Evolutionary conservation across 768 basidiomycete genomes (phyloP).

Genomic region (Pleurotus salmoneostramineus): DNA sequence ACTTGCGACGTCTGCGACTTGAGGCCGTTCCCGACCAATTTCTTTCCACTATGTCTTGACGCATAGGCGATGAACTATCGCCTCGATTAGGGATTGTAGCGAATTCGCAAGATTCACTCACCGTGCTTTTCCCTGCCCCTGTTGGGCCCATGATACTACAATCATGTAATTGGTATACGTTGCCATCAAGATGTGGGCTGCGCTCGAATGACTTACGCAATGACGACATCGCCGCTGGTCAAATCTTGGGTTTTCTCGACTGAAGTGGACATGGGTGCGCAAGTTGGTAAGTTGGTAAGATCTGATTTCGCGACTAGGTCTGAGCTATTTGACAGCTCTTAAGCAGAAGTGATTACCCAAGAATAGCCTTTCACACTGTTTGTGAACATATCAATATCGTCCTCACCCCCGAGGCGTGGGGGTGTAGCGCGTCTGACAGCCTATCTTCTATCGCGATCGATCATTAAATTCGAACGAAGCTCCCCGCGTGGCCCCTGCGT

Average conservation of each 20-base stretch:
- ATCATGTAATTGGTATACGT: background rate
- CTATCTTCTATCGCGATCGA: slow-evolving; percentile 2
- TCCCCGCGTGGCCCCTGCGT: background rate
- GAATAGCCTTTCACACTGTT: background rate
- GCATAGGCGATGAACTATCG: slow-evolving; percentile 11
- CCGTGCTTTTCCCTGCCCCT: slow-evolving; percentile 9
- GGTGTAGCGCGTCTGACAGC: background rate
- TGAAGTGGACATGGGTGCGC: background rate
- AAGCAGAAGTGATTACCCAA: no score
- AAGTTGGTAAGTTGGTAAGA: background rate
- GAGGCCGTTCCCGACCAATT: slow-evolving; percentile 6
- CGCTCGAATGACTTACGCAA: slow-evolving; percentile 3
- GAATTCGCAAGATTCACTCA: background rate
- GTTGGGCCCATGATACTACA: slow-evolving; percentile 8
- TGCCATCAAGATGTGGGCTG: background rate
- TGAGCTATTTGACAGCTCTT: no score
- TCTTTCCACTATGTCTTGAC: background rate
- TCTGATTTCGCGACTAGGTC: background rate
- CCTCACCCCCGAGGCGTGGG: background rate
- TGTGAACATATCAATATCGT: background rate
- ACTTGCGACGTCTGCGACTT: slow-evolving; percentile 9
- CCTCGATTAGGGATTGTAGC: background rate
- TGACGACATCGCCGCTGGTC: background rate
- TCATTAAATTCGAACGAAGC: background rate
- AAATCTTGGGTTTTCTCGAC: background rate